These are phyloP conservation scores for Ordospora pajunii DNA, from an alignment of 371 early-diverging fungal genomes.

Conservation along the genomic window DNA sequence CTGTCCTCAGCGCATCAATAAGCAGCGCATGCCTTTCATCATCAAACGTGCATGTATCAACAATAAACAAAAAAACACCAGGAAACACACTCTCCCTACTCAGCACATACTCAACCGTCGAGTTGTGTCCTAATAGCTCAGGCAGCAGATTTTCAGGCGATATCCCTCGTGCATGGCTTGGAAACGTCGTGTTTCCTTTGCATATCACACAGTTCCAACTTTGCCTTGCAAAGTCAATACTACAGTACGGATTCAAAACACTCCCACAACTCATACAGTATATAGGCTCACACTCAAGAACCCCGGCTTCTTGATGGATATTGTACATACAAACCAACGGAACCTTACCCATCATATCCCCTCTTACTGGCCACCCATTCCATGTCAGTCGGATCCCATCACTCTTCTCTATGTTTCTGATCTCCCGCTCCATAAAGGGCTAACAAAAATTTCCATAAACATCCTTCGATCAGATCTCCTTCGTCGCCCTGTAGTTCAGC, in stretches of 20 bases:
- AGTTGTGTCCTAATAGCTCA: slow-evolving; percentile 79
- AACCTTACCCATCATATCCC: slow-evolving; percentile 80
- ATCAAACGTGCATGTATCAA: slow-evolving; percentile 79
- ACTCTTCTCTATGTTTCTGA: slow-evolving; percentile 60
- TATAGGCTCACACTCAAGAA: slow-evolving; percentile 86
- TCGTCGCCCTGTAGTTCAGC: not conserved
- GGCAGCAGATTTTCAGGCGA: slow-evolving; percentile 81
- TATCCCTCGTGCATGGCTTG: slow-evolving; percentile 93
- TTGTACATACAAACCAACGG: slow-evolving; percentile 90
- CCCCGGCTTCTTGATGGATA: slow-evolving; percentile 72
- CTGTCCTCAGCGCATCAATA: slow-evolving; percentile 77
- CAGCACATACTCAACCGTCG: slow-evolving; percentile 90
- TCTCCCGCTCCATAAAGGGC: slow-evolving; percentile 56
- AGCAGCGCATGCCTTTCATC: slow-evolving; percentile 87
- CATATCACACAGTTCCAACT: slow-evolving; percentile 98
- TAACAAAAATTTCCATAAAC: slow-evolving; percentile 33
- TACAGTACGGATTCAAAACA: slow-evolving; percentile 90
- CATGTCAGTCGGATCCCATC: slow-evolving; percentile 74
- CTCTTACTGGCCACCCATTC: slow-evolving; percentile 91
- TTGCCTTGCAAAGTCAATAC: slow-evolving; percentile 79
- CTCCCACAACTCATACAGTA: slow-evolving; percentile 86
- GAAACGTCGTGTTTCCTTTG: slow-evolving; percentile 83
- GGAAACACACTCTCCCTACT: slow-evolving; percentile 68
- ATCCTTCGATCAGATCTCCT: slow-evolving; percentile 12
- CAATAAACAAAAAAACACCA: slow-evolving; percentile 88